Percentiles rank a stretch among this genome's conserved stretches.
phyloP scores from a whole-genome alignment of 2,329 filamentous ascomycete genomes.

The Cladosporium sp. region DNA sequence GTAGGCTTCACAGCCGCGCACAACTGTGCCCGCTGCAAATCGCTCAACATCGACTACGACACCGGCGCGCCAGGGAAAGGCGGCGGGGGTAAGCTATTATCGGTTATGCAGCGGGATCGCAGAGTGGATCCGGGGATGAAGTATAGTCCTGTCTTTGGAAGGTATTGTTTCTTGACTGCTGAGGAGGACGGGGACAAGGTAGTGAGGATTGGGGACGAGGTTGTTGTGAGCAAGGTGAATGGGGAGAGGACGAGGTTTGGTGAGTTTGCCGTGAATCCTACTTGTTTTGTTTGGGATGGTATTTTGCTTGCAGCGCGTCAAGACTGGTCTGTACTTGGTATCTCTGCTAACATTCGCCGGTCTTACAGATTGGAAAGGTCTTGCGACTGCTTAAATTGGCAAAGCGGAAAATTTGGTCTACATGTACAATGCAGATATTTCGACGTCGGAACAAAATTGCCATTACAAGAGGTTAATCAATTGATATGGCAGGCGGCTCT shows the following conservation, averaged over 20 bases:
- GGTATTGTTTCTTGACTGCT: slow-evolving; percentile 40
- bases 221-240: slow-evolving; percentile 38
- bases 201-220: slow-evolving; percentile 41
- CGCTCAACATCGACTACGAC: slow-evolving; percentile 45
- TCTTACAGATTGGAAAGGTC: slow-evolving; percentile 23
- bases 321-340: neutral
- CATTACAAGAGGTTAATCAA: no score
- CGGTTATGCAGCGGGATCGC: slow-evolving; percentile 42
- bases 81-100: slow-evolving; percentile 39
- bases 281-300: neutral
- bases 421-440: no score
- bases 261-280: slow-evolving; percentile 27
- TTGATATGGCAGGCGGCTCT: no score
- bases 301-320: no score
- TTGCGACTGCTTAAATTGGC: slow-evolving; percentile 15
- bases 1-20: slow-evolving; percentile 26
- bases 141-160: slow-evolving; percentile 46
- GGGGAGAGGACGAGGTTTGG: slow-evolving; percentile 40
- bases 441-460: no score
- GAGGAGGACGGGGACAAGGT: slow-evolving; percentile 9
- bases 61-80: slow-evolving; percentile 39
- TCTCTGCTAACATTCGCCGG: neutral
- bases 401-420: no score
- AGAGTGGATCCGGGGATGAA: slow-evolving; percentile 43
- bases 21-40: slow-evolving; percentile 45